Percentiles rank a stretch among this genome's conserved stretches.
Evolutionary conservation across 2,329 filamentous ascomycete genomes (phyloP).

Genomic region (Cercospora zeae-maydis): DNA sequence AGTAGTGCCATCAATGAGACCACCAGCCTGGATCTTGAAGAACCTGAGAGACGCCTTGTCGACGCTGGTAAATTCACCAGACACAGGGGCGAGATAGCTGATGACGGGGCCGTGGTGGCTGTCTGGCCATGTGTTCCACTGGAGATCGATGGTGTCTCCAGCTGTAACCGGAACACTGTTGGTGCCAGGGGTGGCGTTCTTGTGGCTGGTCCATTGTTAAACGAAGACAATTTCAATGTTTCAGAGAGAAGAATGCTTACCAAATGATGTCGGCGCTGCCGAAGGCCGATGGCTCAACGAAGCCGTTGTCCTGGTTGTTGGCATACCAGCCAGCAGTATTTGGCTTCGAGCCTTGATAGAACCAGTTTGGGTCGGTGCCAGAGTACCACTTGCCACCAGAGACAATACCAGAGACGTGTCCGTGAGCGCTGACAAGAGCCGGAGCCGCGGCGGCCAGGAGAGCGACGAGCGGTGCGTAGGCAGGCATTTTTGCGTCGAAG

Average conservation of each 20-base stretch:
- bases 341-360: constrained; percentile 56
- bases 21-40: constrained; percentile 61
- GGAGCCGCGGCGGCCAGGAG: constrained; percentile 19
- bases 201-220: constrained; percentile 43
- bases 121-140: constrained; percentile 39
- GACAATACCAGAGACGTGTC: constrained; percentile 43
- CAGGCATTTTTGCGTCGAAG: constrained; percentile 18
- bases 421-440: constrained; percentile 44
- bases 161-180: constrained; percentile 57
- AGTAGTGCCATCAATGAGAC: constrained; percentile 44
- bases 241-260: constrained; percentile 3
- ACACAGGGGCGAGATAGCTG: constrained; percentile 60
- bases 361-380: constrained; percentile 42
- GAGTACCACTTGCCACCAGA: constrained; percentile 48
- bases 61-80: constrained; percentile 53
- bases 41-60: constrained; percentile 55
- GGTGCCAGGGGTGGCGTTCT: constrained; percentile 50
- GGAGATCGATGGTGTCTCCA: constrained; percentile 51
- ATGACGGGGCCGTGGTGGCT: constrained; percentile 61
- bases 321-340: constrained; percentile 45
- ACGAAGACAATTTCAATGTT: constrained; percentile 12
- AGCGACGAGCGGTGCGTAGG: constrained; percentile 16
- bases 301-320: constrained; percentile 40
- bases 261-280: constrained; percentile 30
- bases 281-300: constrained; percentile 28